Evolutionary conservation across 305 asterid species (phyloP), one percentile per base, ranked within the genome.

Genomic region (Fraxinus ornus): DNA sequence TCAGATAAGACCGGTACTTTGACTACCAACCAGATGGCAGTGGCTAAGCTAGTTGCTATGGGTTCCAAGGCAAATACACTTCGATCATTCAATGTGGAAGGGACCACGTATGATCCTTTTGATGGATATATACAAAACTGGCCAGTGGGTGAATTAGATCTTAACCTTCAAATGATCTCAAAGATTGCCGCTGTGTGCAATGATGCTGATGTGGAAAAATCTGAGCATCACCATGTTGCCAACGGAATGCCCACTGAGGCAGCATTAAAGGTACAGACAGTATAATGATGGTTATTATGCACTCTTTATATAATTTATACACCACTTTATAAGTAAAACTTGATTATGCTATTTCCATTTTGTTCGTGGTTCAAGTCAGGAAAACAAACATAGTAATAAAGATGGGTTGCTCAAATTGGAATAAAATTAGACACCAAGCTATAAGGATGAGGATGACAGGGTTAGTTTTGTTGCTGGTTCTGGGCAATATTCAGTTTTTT

Each of bases 21-120:
- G 87, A 96, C 99, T 28, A 96, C 99, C 60, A 96, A 96, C 87
- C 98, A 96, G 90, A 96, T 96, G 99, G 97, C 98, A 13, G 99
- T 91, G 80, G 73, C 98, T 35, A 94, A 94, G 88, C 91, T 96
- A 22, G 96, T 94, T 71, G 95, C 97, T 15, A 90, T 96, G 90
- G 97, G 97, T 78, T 81, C 91, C 39, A 83, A 85, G 74, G 86
- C 89, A 41, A 86, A 85, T 80, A 74, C 80, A 49, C 74, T 91
- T 82, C 87, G 97, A 83, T 84, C 89, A 44, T 96, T 92, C 86
- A 76, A 90, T 81, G 98, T 96, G 71, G 93, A 93, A 78, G 99
- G 99, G 85, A 96, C 92, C 37, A 83, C 90, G 0, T 96, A 89
- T 88, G 89, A 92, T 89, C 99, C 99, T 72, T 85, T 68, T 78